A percentile compares a stretch with the other conserved stretches of the same genome.
phyloP scores from a whole-genome alignment of 495 filamentous ascomycete species.

The Oidiodendron maius region DNA sequence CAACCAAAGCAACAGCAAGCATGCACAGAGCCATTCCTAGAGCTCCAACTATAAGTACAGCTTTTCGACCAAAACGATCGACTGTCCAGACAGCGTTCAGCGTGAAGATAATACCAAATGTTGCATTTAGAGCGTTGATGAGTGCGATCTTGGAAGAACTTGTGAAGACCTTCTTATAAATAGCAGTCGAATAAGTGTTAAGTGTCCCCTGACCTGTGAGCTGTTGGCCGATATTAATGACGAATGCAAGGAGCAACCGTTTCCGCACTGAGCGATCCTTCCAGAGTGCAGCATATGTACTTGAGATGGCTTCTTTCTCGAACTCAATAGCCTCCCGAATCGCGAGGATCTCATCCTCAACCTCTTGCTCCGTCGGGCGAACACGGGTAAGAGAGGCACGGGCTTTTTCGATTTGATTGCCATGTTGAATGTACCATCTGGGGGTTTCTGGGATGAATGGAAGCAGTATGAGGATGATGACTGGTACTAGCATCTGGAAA shows the following conservation, averaged over 20 bases:
- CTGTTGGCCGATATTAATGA: slow-evolving; percentile 66
- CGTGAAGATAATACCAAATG: slow-evolving; percentile 71
- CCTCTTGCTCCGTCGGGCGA: slow-evolving; percentile 48
- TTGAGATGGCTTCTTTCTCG: slow-evolving; percentile 66
- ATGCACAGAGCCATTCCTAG: slow-evolving; percentile 45
- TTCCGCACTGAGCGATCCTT: slow-evolving; percentile 65
- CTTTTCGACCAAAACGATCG: slow-evolving; percentile 52
- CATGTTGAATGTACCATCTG: slow-evolving; percentile 68
- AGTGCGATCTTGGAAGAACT: slow-evolving; percentile 22
- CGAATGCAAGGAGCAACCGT: slow-evolving; percentile 55
- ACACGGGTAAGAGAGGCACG: slow-evolving; percentile 59
- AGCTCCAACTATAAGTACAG: slow-evolving; percentile 46
- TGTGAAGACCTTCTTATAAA: slow-evolving; percentile 59
- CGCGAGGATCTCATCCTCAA: slow-evolving; percentile 71
- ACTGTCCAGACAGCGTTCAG: slow-evolving; percentile 62
- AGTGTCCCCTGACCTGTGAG: slow-evolving; percentile 53
- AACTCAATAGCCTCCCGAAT: slow-evolving; percentile 73
- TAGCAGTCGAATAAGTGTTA: slow-evolving; percentile 57
- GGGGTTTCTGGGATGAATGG: slow-evolving; percentile 75
- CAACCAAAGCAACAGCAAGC: slow-evolving; percentile 64
- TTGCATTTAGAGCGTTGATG: slow-evolving; percentile 68
- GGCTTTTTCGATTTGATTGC: slow-evolving; percentile 58
- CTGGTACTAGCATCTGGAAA: slow-evolving; percentile 54
- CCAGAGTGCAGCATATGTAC: slow-evolving; percentile 65
- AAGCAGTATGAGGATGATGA: slow-evolving; percentile 59